phyloP scores from a whole-genome alignment of 345 rosid genomes.

The Aquilaria yunnanensis region DNA sequence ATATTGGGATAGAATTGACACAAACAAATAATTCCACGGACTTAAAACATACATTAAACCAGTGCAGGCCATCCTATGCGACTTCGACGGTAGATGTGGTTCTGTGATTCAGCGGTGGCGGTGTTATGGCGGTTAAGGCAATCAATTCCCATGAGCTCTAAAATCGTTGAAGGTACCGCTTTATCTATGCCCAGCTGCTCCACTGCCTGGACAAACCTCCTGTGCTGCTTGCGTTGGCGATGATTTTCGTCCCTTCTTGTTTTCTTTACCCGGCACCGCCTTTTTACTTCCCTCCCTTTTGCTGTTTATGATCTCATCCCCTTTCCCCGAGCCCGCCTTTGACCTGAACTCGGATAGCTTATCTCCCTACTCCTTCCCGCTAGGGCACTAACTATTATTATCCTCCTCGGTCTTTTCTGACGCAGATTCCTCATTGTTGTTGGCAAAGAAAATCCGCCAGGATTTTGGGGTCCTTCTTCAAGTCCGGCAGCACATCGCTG shows the following conservation, averaged over 20 bases:
- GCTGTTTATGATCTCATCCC: too few relatives aligned
- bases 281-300: too few relatives aligned
- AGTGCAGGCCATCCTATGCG: too few relatives aligned
- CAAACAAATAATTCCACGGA: too few relatives aligned
- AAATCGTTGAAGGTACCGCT: constrained; percentile 92
- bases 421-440: constrained; percentile 47
- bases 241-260: too few relatives aligned
- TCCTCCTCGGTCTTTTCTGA: constrained; percentile 19
- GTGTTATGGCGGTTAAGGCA: constrained; percentile 94
- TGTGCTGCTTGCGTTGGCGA: too few relatives aligned
- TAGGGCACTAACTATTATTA: background rate
- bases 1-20: too few relatives aligned
- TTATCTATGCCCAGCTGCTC: constrained; percentile 37
- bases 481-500: constrained; percentile 50
- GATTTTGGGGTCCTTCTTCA: constrained; percentile 68
- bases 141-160: constrained; percentile 84
- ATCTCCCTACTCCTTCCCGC: constrained; percentile 24
- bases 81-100: too few relatives aligned
- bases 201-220: too few relatives aligned
- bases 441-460: constrained; percentile 50
- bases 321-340: background rate
- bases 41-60: too few relatives aligned
- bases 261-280: too few relatives aligned
- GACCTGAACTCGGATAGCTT: constrained; percentile 23
- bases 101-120: constrained; percentile 31